Base-by-base conservation (phyloP, 1,139 yeast genomes). In the Geotrichum aggregatum region DNA sequence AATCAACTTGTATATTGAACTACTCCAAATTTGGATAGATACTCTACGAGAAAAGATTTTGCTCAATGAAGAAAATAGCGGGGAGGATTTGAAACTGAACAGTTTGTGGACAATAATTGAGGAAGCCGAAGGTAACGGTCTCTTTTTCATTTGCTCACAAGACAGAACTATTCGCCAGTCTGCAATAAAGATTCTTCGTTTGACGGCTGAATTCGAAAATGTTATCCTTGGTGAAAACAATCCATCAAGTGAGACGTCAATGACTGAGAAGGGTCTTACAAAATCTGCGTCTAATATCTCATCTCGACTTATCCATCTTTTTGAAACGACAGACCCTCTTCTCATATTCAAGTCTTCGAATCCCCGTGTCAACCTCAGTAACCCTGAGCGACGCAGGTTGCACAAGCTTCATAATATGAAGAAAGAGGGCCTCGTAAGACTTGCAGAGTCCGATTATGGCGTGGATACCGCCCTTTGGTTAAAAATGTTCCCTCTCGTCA, bases 391-490 rank as follows among this genome's bases (percentile, higher is more conserved):
- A 45, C 79, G 82, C 19, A 71, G 97, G 44, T 71, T 91, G 16
- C 63, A 82, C 1, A 86, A 85, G 61, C 69, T 92, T 46, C 80
- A 78, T 55, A 74, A 75, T 46, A 82, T 79, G 59, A 66, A 77
- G 56, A 80, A 80, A 55, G 86, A 85, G 31, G 77, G 87, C 1
- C 69, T 94, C 22, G 74, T 86, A 0, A 76, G 82, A 50, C 70
- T 92, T 13, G 96, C 96, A 0, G 96, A 87, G 61, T 86, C 96
- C 1, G 96, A 87, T 57, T 86, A 89, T 63, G 97, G 98, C 1
- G 91, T 92, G 8, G 98, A 94, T 67, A 83, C 95, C 1, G 96
- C 98, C 0, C 72, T 94, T 22, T 94, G 98, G 98, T 84, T 91
- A 61, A 78, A 95, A 59, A 78, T 85, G 1, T 91, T 86, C 63